Percentiles rank a stretch among this genome's conserved stretches.
phyloP scores from a whole-genome alignment of 78 protist genomes.

The Chrysochromulina parva region DNA sequence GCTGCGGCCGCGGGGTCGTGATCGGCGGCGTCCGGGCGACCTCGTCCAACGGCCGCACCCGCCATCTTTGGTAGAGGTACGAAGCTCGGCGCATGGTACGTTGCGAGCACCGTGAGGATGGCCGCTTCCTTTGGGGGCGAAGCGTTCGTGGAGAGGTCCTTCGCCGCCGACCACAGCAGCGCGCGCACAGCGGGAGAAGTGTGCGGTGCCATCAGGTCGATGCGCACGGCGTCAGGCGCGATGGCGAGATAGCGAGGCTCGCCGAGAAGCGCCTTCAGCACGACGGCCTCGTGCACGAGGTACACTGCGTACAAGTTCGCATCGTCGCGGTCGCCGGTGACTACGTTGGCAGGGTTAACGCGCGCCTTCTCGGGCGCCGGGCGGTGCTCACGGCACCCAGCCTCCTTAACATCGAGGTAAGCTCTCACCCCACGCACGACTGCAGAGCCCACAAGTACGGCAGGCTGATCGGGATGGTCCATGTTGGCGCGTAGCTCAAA shows the following conservation, averaged over 20 bases:
- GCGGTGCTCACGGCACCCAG: not conserved
- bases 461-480: not conserved
- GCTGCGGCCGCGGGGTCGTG: too few species aligned
- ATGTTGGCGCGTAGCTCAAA: constrained; percentile 12
- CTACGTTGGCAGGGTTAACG: not conserved
- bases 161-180: not conserved
- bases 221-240: constrained; percentile 3
- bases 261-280: not conserved
- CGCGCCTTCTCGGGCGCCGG: not conserved
- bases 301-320: constrained; percentile 15
- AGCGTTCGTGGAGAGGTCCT: too few species aligned
- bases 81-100: not conserved
- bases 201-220: not conserved
- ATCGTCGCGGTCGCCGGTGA: not conserved
- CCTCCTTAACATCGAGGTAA: not conserved
- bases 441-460: not conserved
- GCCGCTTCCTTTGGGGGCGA: not conserved
- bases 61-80: not conserved
- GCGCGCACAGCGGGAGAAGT: not conserved
- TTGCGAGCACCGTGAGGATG: not conserved
- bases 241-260: constrained; percentile 20
- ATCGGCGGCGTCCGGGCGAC: too few species aligned
- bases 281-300: not conserved
- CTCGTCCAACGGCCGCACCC: too few species aligned
- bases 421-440: not conserved